Conservation (phyloP, 805 yeast species). For the Metschnikowia lunata region DNA sequence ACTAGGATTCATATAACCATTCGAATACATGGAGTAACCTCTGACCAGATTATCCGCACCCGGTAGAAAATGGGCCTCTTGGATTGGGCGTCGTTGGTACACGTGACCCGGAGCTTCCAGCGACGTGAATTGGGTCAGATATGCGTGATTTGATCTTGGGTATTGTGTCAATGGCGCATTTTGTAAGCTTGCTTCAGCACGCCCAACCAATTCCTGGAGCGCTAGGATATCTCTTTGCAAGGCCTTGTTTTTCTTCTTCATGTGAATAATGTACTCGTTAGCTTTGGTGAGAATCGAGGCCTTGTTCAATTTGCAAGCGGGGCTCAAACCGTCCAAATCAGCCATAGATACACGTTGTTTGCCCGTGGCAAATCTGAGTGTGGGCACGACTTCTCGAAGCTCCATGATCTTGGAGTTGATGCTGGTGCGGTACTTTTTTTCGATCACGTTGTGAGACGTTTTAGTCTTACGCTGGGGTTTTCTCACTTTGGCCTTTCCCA, state of each 20-base stretch:
- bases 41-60: background rate
- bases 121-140: background rate
- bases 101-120: background rate
- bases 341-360: slow-evolving; percentile 19
- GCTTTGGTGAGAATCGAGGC: slow-evolving; percentile 75
- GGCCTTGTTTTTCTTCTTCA: slow-evolving; percentile 55
- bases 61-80: background rate
- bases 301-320: slow-evolving; percentile 72
- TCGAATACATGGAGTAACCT: slow-evolving; percentile 1
- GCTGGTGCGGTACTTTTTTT: slow-evolving; percentile 74
- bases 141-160: background rate
- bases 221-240: slow-evolving; percentile 45
- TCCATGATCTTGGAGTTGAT: slow-evolving; percentile 67
- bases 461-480: slow-evolving; percentile 51
- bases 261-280: slow-evolving; percentile 70
- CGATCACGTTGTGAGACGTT: slow-evolving; percentile 73
- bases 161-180: background rate
- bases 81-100: slow-evolving; percentile 1
- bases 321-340: slow-evolving; percentile 67
- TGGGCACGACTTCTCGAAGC: slow-evolving; percentile 72
- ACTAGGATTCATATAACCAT: background rate
- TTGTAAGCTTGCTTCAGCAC: slow-evolving; percentile 1
- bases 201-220: slow-evolving; percentile 33
- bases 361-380: slow-evolving; percentile 60
- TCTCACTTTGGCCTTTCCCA: slow-evolving; percentile 16